phyloP scores from a whole-genome alignment of 129 eudicot species.

The Escallonia herrerae region DNA sequence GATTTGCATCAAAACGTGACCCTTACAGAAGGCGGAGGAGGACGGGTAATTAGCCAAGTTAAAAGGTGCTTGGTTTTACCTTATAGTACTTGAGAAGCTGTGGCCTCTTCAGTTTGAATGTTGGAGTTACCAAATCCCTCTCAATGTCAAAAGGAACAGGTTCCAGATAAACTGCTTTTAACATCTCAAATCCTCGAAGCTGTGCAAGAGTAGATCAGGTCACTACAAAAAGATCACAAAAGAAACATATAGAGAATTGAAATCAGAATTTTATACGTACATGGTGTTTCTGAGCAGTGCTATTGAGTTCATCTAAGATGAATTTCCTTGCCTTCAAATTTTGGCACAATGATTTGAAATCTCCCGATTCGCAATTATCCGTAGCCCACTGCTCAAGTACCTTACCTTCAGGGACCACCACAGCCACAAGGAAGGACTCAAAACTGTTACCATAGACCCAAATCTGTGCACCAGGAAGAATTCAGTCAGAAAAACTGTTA shows the following conservation, averaged over 20 bases:
- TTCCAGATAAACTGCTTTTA: slow-evolving; percentile 70
- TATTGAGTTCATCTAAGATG: slow-evolving; percentile 69
- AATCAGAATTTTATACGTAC: slow-evolving; percentile 29
- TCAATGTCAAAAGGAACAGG: slow-evolving; percentile 78
- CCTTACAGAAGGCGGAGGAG: not conserved
- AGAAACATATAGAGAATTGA: not conserved
- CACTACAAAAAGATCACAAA: not conserved
- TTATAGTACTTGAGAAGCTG: slow-evolving; percentile 79
- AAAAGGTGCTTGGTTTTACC: no score
- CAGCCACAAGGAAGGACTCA: slow-evolving; percentile 96
- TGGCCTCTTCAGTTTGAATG: slow-evolving; percentile 86
- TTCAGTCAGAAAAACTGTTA: not conserved
- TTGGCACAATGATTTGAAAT: slow-evolving; percentile 57
- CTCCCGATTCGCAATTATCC: slow-evolving; percentile 52
- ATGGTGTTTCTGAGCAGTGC: slow-evolving; percentile 52
- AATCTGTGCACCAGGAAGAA: slow-evolving; percentile 37
- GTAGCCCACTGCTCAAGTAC: slow-evolving; percentile 87
- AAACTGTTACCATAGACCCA: slow-evolving; percentile 98
- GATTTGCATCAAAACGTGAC: not conserved
- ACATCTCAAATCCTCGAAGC: slow-evolving; percentile 92
- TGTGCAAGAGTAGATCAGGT: slow-evolving; percentile 17
- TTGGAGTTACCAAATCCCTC: slow-evolving; percentile 83
- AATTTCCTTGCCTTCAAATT: slow-evolving; percentile 59
- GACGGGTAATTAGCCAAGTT: not conserved
- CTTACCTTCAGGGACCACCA: slow-evolving; percentile 79